These are phyloP conservation scores for Diaporthe citrichinensis DNA, from an alignment of 2,329 filamentous ascomycete species.

Conservation along the genomic window DNA sequence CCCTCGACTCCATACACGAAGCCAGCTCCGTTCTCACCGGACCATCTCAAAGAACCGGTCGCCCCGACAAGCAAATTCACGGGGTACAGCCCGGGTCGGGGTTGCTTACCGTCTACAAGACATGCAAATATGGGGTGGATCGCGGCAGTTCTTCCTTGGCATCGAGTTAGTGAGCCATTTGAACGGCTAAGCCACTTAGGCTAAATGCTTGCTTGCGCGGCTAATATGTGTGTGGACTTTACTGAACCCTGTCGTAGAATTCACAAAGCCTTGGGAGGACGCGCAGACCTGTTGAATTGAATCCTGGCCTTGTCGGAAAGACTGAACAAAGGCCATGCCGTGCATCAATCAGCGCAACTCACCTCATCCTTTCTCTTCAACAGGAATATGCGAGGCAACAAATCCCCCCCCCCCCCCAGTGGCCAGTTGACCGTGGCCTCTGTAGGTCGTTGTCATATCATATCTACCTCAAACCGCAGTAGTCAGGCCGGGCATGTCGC, in stretches of 20 bases:
- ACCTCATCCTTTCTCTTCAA: not conserved
- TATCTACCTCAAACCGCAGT: not conserved
- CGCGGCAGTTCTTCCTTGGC: conserved; percentile 3
- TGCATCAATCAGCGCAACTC: not conserved
- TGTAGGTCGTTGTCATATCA: not conserved
- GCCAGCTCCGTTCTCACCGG: not conserved
- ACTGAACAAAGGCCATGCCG: not conserved
- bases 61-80: not conserved
- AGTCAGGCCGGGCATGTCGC: not conserved
- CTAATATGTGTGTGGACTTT: not conserved
- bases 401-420: not conserved
- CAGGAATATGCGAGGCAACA: not conserved
- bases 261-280: not conserved
- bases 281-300: no score
- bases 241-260: not conserved
- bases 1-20: not conserved
- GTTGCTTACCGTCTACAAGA: not conserved
- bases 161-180: not conserved
- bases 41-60: not conserved
- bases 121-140: not conserved
- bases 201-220: conserved; percentile 12
- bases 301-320: not conserved
- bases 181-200: not conserved
- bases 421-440: not conserved
- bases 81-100: not conserved